A percentile compares a stretch with the other conserved stretches of the same genome.
phyloP scores from a whole-genome alignment of 2,329 filamentous ascomycete genomes.

The Aspergillus flavus region DNA sequence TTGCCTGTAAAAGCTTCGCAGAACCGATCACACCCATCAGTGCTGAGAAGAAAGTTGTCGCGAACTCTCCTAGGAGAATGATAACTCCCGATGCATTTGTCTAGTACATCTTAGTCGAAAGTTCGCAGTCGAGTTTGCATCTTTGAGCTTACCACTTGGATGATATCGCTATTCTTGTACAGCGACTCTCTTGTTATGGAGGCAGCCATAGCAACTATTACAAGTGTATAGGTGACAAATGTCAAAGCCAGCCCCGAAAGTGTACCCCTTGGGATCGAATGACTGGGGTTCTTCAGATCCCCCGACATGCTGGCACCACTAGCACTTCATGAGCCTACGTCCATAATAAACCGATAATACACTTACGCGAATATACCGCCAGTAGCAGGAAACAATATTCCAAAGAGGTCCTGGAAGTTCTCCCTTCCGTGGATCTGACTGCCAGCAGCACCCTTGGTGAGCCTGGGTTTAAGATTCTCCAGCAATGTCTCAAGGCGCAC shows the following conservation, averaged over 20 bases:
- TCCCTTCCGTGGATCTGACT: slow-evolving; percentile 64
- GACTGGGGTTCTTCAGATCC: slow-evolving; percentile 79
- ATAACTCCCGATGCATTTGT: slow-evolving; percentile 75
- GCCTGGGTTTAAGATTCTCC: slow-evolving; percentile 71
- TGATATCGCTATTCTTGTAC: slow-evolving; percentile 74
- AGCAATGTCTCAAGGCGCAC: slow-evolving; percentile 69
- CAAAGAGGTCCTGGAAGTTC: slow-evolving; percentile 80
- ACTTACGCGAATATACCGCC: slow-evolving; percentile 61
- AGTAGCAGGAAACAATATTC: slow-evolving; percentile 77
- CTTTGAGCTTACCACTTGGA: slow-evolving; percentile 61
- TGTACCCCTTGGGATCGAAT: slow-evolving; percentile 82
- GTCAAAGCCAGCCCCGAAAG: slow-evolving; percentile 76
- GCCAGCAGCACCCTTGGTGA: slow-evolving; percentile 64
- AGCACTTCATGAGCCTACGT: slow-evolving; percentile 48
- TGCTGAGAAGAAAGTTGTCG: slow-evolving; percentile 80
- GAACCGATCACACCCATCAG: slow-evolving; percentile 86
- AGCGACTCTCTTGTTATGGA: slow-evolving; percentile 75
- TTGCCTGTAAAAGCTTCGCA: slow-evolving; percentile 80
- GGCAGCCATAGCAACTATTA: slow-evolving; percentile 76
- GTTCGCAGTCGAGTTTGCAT: neutral
- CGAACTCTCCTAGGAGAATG: slow-evolving; percentile 79
- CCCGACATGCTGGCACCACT: slow-evolving; percentile 87
- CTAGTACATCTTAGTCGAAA: slow-evolving; percentile 32
- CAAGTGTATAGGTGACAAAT: slow-evolving; percentile 72
- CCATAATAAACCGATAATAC: slow-evolving; percentile 46